Conservation (phyloP, 257 asterid genomes). For the Ehretia macrophylla region DNA sequence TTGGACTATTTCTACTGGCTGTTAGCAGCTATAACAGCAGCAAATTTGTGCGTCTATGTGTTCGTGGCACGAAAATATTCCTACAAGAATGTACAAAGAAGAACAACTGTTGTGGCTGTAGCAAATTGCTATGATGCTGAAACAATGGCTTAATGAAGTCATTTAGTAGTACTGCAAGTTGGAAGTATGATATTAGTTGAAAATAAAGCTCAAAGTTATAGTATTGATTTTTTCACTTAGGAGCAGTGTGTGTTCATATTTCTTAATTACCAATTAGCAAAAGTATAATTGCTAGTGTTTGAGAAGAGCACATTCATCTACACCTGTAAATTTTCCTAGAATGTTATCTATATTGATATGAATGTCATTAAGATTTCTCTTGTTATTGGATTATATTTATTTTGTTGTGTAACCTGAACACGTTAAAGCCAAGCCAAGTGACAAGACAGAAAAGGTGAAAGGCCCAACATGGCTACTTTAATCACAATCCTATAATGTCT, state of each 20-base stretch:
- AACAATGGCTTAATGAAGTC: slow-evolving; percentile 21
- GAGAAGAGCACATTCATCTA: no score
- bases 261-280: not conserved
- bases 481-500: no score
- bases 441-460: no score
- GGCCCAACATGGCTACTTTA: no score
- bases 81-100: slow-evolving; percentile 58
- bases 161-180: not conserved
- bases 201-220: not conserved
- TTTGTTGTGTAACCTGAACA: no score
- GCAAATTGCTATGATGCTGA: slow-evolving; percentile 34
- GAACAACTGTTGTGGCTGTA: slow-evolving; percentile 41
- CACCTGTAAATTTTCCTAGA: no score
- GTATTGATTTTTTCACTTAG: not conserved
- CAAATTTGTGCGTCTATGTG: slow-evolving; percentile 39
- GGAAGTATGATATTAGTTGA: not conserved
- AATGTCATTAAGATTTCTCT: no score
- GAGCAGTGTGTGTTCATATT: not conserved
- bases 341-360: no score
- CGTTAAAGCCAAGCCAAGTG: no score
- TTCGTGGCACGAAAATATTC: slow-evolving; percentile 50
- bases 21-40: slow-evolving; percentile 47
- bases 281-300: no score
- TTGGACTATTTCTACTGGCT: slow-evolving; percentile 34
- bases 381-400: no score